A percentile compares a stretch with the other conserved stretches of the same genome.
These are phyloP conservation scores for Ogataea siamensis DNA, from an alignment of 805 yeast species.

Conservation along the genomic window DNA sequence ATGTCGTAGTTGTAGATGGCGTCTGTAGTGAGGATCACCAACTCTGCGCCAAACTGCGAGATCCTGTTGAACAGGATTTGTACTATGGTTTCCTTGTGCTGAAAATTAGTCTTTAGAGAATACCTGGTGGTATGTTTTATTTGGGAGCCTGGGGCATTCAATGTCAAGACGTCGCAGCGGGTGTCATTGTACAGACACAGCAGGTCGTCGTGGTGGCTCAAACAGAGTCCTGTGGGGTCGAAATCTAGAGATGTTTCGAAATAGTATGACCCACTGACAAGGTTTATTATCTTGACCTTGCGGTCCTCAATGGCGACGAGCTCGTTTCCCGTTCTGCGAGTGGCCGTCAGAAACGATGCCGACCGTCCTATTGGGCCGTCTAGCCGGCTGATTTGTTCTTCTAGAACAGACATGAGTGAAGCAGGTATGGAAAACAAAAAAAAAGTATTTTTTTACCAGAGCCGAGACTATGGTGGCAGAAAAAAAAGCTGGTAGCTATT, in stretches of 20 bases:
- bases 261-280: slow-evolving; percentile 11
- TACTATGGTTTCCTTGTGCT: slow-evolving; percentile 29
- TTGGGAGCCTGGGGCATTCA: slow-evolving; percentile 23
- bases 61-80: slow-evolving; percentile 45
- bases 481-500: too few species aligned
- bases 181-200: slow-evolving; percentile 27
- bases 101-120: slow-evolving; percentile 12
- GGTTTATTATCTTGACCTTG: slow-evolving; percentile 20
- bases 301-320: slow-evolving; percentile 25
- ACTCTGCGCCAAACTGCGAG: slow-evolving; percentile 41
- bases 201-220: slow-evolving; percentile 28
- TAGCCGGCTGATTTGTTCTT: slow-evolving; percentile 12
- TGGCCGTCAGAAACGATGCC: slow-evolving; percentile 22
- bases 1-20: slow-evolving; percentile 38
- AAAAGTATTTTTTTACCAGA: not conserved
- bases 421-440: not conserved
- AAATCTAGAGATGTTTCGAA: slow-evolving; percentile 21
- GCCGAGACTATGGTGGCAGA: too few species aligned
- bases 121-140: slow-evolving; percentile 13
- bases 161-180: slow-evolving; percentile 19
- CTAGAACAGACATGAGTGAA: slow-evolving; percentile 7
- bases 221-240: slow-evolving; percentile 25
- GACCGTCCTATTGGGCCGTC: slow-evolving; percentile 17
- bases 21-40: slow-evolving; percentile 42
- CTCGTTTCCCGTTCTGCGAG: slow-evolving; percentile 29